Evolutionary conservation across 352 stramenopile genomes (phyloP), one percentile per base, ranked within the genome.

Genomic region (Pythium apleroticum): DNA sequence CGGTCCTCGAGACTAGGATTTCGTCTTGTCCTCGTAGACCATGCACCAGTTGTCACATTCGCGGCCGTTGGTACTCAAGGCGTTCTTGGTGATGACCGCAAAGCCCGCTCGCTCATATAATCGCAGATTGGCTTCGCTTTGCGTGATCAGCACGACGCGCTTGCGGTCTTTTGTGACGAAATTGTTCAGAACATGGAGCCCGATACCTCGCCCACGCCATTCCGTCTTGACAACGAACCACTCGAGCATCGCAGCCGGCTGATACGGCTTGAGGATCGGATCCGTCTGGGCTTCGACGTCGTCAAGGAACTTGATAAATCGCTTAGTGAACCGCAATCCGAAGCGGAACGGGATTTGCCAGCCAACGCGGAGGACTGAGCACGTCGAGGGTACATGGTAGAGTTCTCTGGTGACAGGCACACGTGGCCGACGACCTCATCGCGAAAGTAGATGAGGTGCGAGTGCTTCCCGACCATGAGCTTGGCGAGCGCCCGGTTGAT

Each of bases 31-130:
- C 1, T 46, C 4, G 39, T 46, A 46, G 17, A 46, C 39, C 39
- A 46, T 46, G 39, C 39, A 46, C 39, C 39, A 46, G 17, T 46
- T 46, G 39, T 46, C 39, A 17, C 39, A 46, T 17, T 46, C 39
- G 39, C 39, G 19, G 9, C 39, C 39, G 1, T 46, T 46, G 39
- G 39, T 46, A 17, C 39, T 15, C 5, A 46, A 11, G 4, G 22
- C 24, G 39, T 46, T 15, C 9, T 6, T 22, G 0, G 22, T 20
- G 17, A 46, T 9, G 3, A 17, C 24, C 39, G 22, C 24, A 17
- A 46, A 46, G 19, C 39, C 39, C 39, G 39, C 19, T 6, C 39
- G 39, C 17, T 46, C 39, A 22, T 46, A 46, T 5, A 46, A 14
- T 11, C 17, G 39, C 39, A 46, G 4, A 17, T 2, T 17, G 17